phyloP scores from a whole-genome alignment of 306 rosid species.

The Castanea sativa region DNA sequence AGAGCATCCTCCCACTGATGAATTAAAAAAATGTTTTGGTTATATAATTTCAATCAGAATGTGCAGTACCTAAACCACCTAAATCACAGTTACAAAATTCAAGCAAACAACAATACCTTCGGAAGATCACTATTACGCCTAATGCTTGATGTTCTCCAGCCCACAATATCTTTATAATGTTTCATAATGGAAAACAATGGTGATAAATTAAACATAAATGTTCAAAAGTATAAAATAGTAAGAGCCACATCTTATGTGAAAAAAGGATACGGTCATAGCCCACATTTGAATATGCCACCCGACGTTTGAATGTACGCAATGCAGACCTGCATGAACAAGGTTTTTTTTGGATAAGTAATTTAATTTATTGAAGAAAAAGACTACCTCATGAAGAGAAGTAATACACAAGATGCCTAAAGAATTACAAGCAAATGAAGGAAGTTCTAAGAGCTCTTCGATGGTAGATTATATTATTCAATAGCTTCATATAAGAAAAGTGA shows the following conservation, averaged over 20 bases:
- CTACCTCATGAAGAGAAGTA: too few relatives aligned
- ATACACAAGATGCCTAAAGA: too few relatives aligned
- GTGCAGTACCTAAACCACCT: conserved; percentile 13
- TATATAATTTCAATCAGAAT: conserved; percentile 8
- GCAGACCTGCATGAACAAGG: conserved; percentile 74
- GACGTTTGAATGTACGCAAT: conserved; percentile 64
- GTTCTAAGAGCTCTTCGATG: too few relatives aligned
- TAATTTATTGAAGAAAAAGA: too few relatives aligned
- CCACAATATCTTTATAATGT: conserved; percentile 70
- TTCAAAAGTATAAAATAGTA: background rate
- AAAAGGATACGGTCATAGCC: conserved; percentile 85
- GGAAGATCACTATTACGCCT: conserved; percentile 80
- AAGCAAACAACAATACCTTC: conserved; percentile 52
- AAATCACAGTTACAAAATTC: conserved; percentile 11
- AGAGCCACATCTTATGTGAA: conserved; percentile 1
- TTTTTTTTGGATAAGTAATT: background rate
- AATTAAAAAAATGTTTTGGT: conserved; percentile 19
- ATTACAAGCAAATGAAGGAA: too few relatives aligned
- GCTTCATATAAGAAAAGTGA: background rate
- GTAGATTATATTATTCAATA: background rate
- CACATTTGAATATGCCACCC: conserved; percentile 84
- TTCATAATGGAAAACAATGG: conserved; percentile 41
- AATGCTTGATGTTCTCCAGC: conserved; percentile 97
- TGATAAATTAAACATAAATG: conserved; percentile 2
- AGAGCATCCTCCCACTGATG: conserved; percentile 75